These are phyloP conservation scores for Malus hybrid DNA, from an alignment of 331 rosid genomes.

Conservation along the genomic window DNA sequence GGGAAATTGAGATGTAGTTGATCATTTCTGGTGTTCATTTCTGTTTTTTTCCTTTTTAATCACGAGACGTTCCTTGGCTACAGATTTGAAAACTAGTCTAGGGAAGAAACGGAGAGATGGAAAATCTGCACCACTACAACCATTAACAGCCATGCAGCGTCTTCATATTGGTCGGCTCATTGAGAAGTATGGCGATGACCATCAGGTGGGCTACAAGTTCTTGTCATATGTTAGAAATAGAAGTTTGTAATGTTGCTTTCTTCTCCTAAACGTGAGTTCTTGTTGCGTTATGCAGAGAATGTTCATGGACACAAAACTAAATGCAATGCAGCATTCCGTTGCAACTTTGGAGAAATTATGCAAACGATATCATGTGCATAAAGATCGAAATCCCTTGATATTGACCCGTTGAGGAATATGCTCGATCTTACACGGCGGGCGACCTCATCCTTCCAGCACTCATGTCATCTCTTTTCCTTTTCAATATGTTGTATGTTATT, in stretches of 20 bases:
- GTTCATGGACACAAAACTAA: conserved; percentile 82
- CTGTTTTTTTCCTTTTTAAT: background rate
- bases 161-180: conserved; percentile 49
- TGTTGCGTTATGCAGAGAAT: conserved; percentile 44
- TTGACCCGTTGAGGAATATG: conserved; percentile 7
- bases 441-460: background rate
- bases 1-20: background rate
- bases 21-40: background rate
- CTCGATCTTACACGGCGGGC: background rate
- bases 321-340: conserved; percentile 78
- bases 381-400: conserved; percentile 53
- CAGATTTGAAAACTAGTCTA: conserved; percentile 71
- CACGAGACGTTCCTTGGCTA: background rate
- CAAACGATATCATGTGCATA: conserved; percentile 44
- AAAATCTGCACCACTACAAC: conserved; percentile 43
- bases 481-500: background rate
- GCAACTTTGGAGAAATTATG: conserved; percentile 80
- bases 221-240: background rate
- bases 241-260: background rate
- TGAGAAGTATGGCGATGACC: conserved; percentile 62
- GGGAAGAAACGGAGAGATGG: conserved; percentile 91
- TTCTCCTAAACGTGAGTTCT: background rate
- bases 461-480: background rate
- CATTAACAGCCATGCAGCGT: conserved; percentile 72
- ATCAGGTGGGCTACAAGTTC: conserved; percentile 31